These are phyloP conservation scores for Phytophthora multivora DNA, from an alignment of 352 stramenopile species.

Conservation along the genomic window DNA sequence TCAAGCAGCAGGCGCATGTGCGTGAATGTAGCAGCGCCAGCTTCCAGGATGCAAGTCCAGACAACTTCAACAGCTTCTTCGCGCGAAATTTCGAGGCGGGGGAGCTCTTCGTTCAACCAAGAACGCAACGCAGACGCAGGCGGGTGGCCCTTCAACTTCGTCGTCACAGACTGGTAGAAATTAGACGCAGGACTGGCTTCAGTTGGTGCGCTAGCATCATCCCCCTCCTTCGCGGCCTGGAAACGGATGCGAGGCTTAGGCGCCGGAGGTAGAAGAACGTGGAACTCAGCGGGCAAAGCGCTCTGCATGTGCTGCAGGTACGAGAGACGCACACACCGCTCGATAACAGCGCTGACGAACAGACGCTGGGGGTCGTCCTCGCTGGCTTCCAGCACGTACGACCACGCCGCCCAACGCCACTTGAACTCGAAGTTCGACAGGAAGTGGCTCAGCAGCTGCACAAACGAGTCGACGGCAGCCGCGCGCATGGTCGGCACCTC, in stretches of 20 bases:
- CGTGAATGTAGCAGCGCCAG: constrained; percentile 81
- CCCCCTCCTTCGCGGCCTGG: constrained; percentile 32
- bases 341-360: constrained; percentile 85
- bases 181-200: constrained; percentile 29
- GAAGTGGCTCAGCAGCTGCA: constrained; percentile 85
- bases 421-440: constrained; percentile 90
- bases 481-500: constrained; percentile 79
- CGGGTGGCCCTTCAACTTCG: constrained; percentile 77
- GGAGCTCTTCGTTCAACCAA: constrained; percentile 68
- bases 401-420: constrained; percentile 82
- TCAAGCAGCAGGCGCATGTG: constrained; percentile 82
- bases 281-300: constrained; percentile 72
- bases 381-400: constrained; percentile 74
- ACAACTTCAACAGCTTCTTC: constrained; percentile 71
- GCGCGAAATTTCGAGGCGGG: constrained; percentile 45
- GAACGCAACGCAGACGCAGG: constrained; percentile 49
- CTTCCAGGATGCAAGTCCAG: constrained; percentile 77
- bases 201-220: constrained; percentile 4
- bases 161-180: constrained; percentile 63
- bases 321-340: constrained; percentile 83
- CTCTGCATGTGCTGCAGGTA: constrained; percentile 88
- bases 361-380: constrained; percentile 84
- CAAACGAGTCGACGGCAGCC: constrained; percentile 61
- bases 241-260: constrained; percentile 77
- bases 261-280: constrained; percentile 74